Percentiles rank a stretch among this genome's conserved stretches.
These are phyloP conservation scores for Verticillium nubilum DNA, from an alignment of 2,329 filamentous ascomycete species.

Conservation along the genomic window DNA sequence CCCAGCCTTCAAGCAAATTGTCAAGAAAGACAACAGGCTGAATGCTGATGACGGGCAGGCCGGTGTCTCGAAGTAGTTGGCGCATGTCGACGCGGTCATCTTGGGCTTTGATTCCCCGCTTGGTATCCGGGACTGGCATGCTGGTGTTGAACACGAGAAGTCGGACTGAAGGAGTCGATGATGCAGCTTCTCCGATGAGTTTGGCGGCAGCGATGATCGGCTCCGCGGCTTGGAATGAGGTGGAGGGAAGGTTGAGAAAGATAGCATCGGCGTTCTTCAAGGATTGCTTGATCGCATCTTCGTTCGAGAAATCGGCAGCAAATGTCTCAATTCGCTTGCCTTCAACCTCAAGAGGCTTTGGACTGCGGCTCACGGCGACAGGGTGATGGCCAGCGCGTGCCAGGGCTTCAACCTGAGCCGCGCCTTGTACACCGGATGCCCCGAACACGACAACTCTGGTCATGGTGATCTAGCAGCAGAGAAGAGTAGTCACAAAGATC, in stretches of 20 bases:
- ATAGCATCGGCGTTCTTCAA: slow-evolving; percentile 13
- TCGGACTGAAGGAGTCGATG: slow-evolving; percentile 46
- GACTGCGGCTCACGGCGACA: slow-evolving; percentile 18
- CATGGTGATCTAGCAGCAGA: no score
- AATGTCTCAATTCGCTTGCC: slow-evolving; percentile 13
- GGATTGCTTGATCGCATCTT: slow-evolving; percentile 7
- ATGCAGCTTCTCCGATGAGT: slow-evolving; percentile 46
- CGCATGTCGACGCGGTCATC: slow-evolving; percentile 26
- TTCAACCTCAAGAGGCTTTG: slow-evolving; percentile 12
- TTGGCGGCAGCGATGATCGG: slow-evolving; percentile 52
- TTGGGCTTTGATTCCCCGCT: slow-evolving; percentile 16
- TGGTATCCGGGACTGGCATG: slow-evolving; percentile 18
- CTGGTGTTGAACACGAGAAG: slow-evolving; percentile 19
- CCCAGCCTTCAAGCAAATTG: slow-evolving; percentile 32
- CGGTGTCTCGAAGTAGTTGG: slow-evolving; percentile 19
- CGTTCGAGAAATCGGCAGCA: slow-evolving; percentile 14
- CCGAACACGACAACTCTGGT: slow-evolving; percentile 20
- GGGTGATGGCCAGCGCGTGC: slow-evolving; percentile 15
- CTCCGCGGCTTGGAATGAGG: slow-evolving; percentile 19
- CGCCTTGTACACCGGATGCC: slow-evolving; percentile 20
- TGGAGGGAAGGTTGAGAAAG: slow-evolving; percentile 20
- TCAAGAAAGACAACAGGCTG: slow-evolving; percentile 32
- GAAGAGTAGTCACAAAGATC: not conserved
- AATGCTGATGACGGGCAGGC: slow-evolving; percentile 25
- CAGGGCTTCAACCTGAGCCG: slow-evolving; percentile 17